phyloP scores from a whole-genome alignment of 768 basidiomycete genomes.

The Boletales sp. region DNA sequence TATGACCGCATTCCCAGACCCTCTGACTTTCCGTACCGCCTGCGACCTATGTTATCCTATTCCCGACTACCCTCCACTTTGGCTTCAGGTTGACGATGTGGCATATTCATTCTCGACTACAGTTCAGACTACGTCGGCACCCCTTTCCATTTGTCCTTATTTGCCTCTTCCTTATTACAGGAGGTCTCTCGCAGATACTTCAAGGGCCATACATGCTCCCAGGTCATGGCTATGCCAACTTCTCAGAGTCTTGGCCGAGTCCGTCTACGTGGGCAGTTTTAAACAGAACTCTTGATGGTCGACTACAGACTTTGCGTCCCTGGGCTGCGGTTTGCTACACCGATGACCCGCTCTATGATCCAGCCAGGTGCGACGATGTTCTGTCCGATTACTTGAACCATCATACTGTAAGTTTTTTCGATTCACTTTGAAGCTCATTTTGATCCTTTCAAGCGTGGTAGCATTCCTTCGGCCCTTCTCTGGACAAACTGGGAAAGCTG shows the following conservation, averaged over 20 bases:
- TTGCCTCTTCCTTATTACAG: no score
- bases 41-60: no score
- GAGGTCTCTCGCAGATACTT: neutral
- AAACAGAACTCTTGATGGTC: constrained; percentile 9
- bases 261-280: constrained; percentile 6
- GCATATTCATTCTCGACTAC: no score
- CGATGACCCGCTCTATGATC: constrained; percentile 7
- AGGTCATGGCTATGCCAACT: neutral
- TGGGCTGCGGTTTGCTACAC: no score
- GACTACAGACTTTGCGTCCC: constrained; percentile 9
- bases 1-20: no score
- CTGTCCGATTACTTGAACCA: constrained; percentile 12
- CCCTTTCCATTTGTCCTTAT: no score
- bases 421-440: neutral
- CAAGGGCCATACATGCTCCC: neutral
- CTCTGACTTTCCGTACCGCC: no score
- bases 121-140: no score
- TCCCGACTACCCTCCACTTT: no score
- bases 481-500: constrained; percentile 22
- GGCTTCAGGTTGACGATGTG: no score
- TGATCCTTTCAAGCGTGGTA: constrained; percentile 8
- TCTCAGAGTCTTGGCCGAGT: constrained; percentile 8
- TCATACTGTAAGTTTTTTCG: neutral
- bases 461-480: constrained; percentile 11
- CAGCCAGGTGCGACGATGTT: constrained; percentile 3